Percentiles rank a stretch among this genome's conserved stretches.
Conservation (phyloP, 2,329 filamentous ascomycete species). For the Microdochium paspali region DNA sequence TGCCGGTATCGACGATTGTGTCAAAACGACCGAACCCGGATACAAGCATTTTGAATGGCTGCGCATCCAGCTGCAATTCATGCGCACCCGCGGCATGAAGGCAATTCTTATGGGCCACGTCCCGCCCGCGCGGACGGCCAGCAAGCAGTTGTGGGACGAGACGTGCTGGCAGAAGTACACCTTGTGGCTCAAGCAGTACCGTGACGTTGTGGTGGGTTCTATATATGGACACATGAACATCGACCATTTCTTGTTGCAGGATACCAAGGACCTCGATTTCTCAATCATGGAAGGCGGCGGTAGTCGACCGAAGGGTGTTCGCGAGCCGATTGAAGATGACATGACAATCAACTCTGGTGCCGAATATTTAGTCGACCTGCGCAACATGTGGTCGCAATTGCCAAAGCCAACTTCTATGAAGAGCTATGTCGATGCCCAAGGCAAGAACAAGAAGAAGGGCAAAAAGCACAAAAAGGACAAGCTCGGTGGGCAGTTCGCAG, state of each 20-base stretch:
- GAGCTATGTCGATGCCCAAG: background rate
- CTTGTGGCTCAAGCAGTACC: conserved; percentile 80
- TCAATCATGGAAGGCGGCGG: conserved; percentile 25
- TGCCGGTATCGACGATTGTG: conserved; percentile 85
- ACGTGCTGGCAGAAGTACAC: conserved; percentile 98
- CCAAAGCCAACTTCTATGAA: conserved; percentile 30
- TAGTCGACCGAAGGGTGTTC: conserved; percentile 13
- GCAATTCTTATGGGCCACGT: conserved; percentile 92
- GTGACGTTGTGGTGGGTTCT: conserved; percentile 73
- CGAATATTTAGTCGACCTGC: conserved; percentile 71
- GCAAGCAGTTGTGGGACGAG: conserved; percentile 89
- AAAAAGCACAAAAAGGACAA: conserved; percentile 48
- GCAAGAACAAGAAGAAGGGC: conserved; percentile 41
- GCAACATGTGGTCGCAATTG: conserved; percentile 68
- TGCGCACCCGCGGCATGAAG: conserved; percentile 82
- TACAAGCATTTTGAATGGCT: conserved; percentile 97
- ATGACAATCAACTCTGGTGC: conserved; percentile 57
- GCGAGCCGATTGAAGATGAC: conserved; percentile 35
- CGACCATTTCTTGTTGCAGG: conserved; percentile 91
- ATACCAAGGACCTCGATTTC: conserved; percentile 67
- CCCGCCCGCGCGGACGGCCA: conserved; percentile 75
- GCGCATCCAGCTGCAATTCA: conserved; percentile 73
- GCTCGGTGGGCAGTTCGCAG: conserved; percentile 72
- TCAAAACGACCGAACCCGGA: conserved; percentile 68
- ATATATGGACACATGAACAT: conserved; percentile 97